Evolutionary conservation across 2,329 filamentous ascomycete genomes (phyloP), one percentile per base, ranked within the genome.

Genomic region (Sporothrix mexicana): DNA sequence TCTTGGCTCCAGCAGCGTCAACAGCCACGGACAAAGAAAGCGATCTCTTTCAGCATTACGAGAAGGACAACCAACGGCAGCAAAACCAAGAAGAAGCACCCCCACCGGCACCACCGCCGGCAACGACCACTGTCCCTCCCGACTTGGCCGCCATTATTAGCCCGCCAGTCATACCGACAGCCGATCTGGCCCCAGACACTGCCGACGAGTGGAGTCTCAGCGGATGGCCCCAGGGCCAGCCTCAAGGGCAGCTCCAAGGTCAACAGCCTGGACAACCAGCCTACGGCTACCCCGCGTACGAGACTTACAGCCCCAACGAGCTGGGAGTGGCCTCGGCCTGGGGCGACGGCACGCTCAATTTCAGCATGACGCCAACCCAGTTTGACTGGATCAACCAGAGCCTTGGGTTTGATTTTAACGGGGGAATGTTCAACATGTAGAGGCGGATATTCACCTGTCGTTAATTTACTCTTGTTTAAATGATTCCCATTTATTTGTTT

Each of bases 351-450:
- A 72, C 70, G 30, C 70, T 72, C 45, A 68, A 72, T 15, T 72
- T 72, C 23, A 68, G 62, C 62, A 72, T 72, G 70, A 72, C 61
- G 36, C 70, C 70, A 20, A 67, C 70, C 36, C 70, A 72, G 59
- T 67, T 72, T 23, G 70, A 68, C 61, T 72, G 70, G 70, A 72
- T 72, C 51, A 72, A 68, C 70, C 70, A 72, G 70, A 72, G 70
- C 12, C 23, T 72, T 25, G 70, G 62, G 8, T 61, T 72, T 51
- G 70, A 72, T 13, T 72, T 72, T 30, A 41, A 68, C 9, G 67
- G 62, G 8, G 41, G 43, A 2, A 20, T 64, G 17, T 47, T 64
- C 45, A 47, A 47, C 20, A 7, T 45, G 4, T 49, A 66, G 5
- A 6, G 30, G 3, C 7, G 30, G 30, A 5, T 36, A 36, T 36